Evolutionary conservation across 768 basidiomycete genomes (phyloP), one percentile per base, ranked within the genome.

Genomic region (Xerocomus potaroensis): DNA sequence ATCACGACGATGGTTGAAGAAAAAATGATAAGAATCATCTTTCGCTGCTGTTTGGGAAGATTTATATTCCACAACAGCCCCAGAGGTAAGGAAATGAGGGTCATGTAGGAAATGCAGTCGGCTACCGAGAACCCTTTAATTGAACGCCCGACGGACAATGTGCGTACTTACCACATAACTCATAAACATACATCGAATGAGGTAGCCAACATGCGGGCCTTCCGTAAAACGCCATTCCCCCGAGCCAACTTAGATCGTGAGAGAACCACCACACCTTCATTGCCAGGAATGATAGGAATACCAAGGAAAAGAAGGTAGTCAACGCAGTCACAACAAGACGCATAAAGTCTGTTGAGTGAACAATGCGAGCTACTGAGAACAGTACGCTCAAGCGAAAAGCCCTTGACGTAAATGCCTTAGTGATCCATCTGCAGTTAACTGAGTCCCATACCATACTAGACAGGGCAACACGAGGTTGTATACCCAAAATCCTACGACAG

Each of bases 301-400:
- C 8, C 15, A 50, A 4, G 36, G 43, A 32, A 27, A 62, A 54
- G 11, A 49, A 26, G 34, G 21, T 5, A 14, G 32, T 38, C 27
- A 62, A 15, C 2, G 16, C 50, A 27, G 22, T 37, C 42, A 61
- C 43, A 16, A 45, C 23, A 29, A 31, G 49, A 23, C 41, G 54
- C 36, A 40, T 42, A 19, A 8, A n/a, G 32, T 45, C 19, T 9
- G 54, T 36, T 1, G 51, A 41, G 45, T 56, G 51, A 22, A 44
- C 46, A 14, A 62, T 48, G 26, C 60, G 60, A 34, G 45, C 52
- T 24, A 61, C 37, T 18, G 60, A 61, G 23, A 54, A 49, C 26
- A 54, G 23, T 33, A 57, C 47, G 29, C 57, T 61, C 51, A 52
- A 44, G 18, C 60, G 60, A 15, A 60, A 53, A 40, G 46, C 38